Conservation (phyloP, 1,284 basidiomycete genomes). For the Exobasidium cylindrosporum region DNA sequence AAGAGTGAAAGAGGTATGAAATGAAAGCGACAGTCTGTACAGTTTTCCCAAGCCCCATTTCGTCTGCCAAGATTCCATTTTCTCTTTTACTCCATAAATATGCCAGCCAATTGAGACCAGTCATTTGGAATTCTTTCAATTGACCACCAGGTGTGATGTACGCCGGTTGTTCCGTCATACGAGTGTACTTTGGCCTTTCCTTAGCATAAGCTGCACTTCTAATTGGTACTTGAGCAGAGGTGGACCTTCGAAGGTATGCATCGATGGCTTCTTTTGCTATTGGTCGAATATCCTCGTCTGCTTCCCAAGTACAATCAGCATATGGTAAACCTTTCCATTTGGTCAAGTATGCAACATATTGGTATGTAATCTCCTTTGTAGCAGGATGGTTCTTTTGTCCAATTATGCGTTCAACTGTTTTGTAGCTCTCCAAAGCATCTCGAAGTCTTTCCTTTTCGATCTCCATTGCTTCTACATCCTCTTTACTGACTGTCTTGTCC, state of each 20-base stretch:
- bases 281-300: conserved; percentile 67
- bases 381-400: conserved; percentile 70
- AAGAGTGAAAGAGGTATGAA: conserved; percentile 89
- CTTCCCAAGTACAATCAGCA: conserved; percentile 94
- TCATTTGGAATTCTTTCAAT: conserved; percentile 97
- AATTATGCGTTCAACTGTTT: conserved; percentile 87
- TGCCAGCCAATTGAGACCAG: conserved; percentile 95
- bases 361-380: conserved; percentile 62
- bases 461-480: conserved; percentile 76
- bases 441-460: conserved; percentile 85
- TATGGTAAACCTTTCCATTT: conserved; percentile 97
- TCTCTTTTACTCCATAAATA: conserved; percentile 92
- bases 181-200: conserved; percentile 75
- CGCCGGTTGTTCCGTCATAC: conserved; percentile 84
- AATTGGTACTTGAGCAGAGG: conserved; percentile 77
- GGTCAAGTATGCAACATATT: conserved; percentile 81
- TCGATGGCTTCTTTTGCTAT: conserved; percentile 68
- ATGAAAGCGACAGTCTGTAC: conserved; percentile 96
- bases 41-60: conserved; percentile 98
- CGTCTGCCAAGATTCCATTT: conserved; percentile 96
- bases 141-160: conserved; percentile 72
- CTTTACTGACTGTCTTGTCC: conserved; percentile 70
- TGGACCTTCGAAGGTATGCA: conserved; percentile 74
- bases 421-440: conserved; percentile 85
- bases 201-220: conserved; percentile 73